phyloP scores from a whole-genome alignment of 805 yeast genomes.

The Starmerella apis region DNA sequence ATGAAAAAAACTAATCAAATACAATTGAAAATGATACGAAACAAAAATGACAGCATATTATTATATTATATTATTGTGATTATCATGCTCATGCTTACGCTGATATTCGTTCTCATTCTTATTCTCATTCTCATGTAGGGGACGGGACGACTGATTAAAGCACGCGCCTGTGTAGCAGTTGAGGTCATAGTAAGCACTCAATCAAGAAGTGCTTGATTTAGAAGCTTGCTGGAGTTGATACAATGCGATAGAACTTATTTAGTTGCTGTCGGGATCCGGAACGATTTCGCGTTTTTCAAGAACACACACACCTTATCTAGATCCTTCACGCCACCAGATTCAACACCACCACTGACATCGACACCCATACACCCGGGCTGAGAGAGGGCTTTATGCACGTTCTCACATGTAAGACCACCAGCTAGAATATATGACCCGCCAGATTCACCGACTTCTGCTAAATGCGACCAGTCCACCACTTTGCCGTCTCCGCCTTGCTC shows the following conservation, averaged over 20 bases:
- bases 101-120: too few species aligned
- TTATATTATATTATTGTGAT: too few species aligned
- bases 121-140: too few species aligned
- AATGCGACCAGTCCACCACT: slow-evolving; percentile 55
- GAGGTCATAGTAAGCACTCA: too few species aligned
- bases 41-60: not conserved
- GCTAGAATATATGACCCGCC: slow-evolving; percentile 54
- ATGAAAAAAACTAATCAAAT: not conserved
- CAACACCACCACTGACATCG: slow-evolving; percentile 95
- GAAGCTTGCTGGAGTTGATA: not conserved
- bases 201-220: not conserved
- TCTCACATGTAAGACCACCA: slow-evolving; percentile 77
- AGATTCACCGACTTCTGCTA: slow-evolving; percentile 26
- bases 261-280: too few species aligned
- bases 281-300: slow-evolving; percentile 41
- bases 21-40: not conserved
- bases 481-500: slow-evolving; percentile 90
- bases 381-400: slow-evolving; percentile 46
- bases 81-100: too few species aligned
- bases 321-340: slow-evolving; percentile 66
- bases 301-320: slow-evolving; percentile 49
- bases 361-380: slow-evolving; percentile 66
- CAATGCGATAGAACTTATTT: too few species aligned
- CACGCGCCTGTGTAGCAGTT: too few species aligned
- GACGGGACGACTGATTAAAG: too few species aligned